A percentile compares a stretch with the other conserved stretches of the same genome.
Evolutionary conservation across 1,139 yeast genomes (phyloP).

Genomic region (Yamadazyma aaseri): DNA sequence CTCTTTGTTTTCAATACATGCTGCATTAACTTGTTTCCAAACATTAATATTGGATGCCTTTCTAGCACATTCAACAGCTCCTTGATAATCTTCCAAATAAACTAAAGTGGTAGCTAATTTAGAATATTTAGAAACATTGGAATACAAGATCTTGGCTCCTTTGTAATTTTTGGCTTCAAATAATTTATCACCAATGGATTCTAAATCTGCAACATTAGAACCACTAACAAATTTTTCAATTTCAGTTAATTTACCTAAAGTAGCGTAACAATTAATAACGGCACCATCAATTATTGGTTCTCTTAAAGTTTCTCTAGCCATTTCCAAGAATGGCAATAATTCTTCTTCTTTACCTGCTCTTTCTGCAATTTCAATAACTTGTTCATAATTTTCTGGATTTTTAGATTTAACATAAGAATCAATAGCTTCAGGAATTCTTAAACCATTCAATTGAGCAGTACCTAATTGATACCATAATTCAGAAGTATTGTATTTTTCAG

Average conservation of each 20-base stretch:
- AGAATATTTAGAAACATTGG: conserved; percentile 89
- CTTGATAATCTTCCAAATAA: conserved; percentile 86
- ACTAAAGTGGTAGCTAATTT: conserved; percentile 95
- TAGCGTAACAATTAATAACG: conserved; percentile 82
- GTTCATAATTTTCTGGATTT: conserved; percentile 87
- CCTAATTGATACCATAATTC: conserved; percentile 96
- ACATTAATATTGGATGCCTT: conserved; percentile 92
- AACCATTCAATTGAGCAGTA: conserved; percentile 92
- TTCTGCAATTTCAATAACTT: conserved; percentile 92
- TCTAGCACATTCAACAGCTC: conserved; percentile 98
- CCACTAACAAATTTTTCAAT: conserved; percentile 83
- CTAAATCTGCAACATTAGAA: conserved; percentile 91
- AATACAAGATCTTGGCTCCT: conserved; percentile 87
- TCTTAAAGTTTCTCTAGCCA: conserved; percentile 93
- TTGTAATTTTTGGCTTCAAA: conserved; percentile 81
- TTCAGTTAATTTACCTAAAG: conserved; percentile 70
- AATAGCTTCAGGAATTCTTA: conserved; percentile 89
- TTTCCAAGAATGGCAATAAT: conserved; percentile 76
- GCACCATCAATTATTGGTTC: conserved; percentile 95
- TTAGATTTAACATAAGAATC: conserved; percentile 85
- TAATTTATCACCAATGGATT: conserved; percentile 87
- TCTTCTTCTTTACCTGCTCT: conserved; percentile 97
- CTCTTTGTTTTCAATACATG: conserved; percentile 93
- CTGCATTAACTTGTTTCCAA: conserved; percentile 97
- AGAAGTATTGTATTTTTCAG: conserved; percentile 82